Evolutionary conservation across 1,139 yeast genomes (phyloP).

Genomic region (Casaregolazyma lundiana): DNA sequence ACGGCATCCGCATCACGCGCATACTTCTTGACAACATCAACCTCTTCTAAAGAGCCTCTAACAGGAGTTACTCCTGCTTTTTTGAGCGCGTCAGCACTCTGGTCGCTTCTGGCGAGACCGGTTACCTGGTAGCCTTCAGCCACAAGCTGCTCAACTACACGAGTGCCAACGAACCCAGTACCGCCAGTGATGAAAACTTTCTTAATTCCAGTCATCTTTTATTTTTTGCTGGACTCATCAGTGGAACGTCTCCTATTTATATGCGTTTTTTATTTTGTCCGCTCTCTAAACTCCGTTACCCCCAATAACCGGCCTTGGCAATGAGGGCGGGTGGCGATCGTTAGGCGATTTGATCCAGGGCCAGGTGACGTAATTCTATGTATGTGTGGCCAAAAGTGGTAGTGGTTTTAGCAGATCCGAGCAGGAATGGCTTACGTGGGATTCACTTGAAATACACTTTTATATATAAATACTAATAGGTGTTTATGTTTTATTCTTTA

Average conservation of each 20-base stretch:
- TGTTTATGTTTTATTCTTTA: too few species aligned
- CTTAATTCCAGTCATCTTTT: background rate
- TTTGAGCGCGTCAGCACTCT: constrained; percentile 33
- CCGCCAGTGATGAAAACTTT: constrained; percentile 52
- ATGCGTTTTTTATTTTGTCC: too few species aligned
- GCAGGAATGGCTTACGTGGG: too few species aligned
- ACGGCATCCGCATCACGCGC: constrained; percentile 34
- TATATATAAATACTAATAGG: too few species aligned
- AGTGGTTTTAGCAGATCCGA: too few species aligned
- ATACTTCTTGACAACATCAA: constrained; percentile 27
- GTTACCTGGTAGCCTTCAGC: constrained; percentile 44
- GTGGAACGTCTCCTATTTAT: too few species aligned
- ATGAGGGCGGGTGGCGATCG: background rate
- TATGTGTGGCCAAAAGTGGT: too few species aligned
- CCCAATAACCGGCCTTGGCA: background rate
- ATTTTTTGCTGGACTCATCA: too few species aligned
- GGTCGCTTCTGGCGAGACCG: constrained; percentile 52
- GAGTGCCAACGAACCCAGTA: constrained; percentile 58
- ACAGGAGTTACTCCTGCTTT: constrained; percentile 1
- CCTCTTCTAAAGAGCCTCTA: constrained; percentile 29
- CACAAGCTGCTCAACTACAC: constrained; percentile 35
- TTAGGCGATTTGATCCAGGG: background rate
- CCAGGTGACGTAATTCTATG: too few species aligned
- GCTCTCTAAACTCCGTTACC: too few species aligned
- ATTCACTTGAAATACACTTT: too few species aligned